Conservation (phyloP, 1,284 basidiomycete genomes). For the Lignosus rhinocerotis region DNA sequence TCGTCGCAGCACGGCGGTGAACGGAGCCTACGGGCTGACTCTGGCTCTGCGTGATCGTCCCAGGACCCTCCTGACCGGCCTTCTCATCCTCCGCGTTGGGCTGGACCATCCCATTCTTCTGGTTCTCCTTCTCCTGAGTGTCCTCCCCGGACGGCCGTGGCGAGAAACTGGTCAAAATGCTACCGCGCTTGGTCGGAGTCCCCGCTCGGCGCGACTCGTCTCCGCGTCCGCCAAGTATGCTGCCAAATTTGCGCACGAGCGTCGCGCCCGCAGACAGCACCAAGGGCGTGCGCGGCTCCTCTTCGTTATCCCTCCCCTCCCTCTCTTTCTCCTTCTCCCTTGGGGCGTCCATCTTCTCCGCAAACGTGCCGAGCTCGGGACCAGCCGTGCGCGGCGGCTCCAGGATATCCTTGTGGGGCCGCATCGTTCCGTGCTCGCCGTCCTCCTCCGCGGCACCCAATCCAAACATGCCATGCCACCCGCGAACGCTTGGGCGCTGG, state of each 20-base stretch:
- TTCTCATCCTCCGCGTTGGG: slow-evolving; percentile 31
- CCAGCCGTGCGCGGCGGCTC: slow-evolving; percentile 57
- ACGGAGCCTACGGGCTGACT: slow-evolving; percentile 57
- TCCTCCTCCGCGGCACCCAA: slow-evolving; percentile 37
- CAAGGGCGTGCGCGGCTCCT: slow-evolving; percentile 33
- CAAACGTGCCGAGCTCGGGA: slow-evolving; percentile 55
- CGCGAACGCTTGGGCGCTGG: slow-evolving; percentile 57
- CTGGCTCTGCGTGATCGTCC: slow-evolving; percentile 44
- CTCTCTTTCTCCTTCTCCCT: slow-evolving; percentile 10
- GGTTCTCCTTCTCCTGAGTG: slow-evolving; percentile 18
- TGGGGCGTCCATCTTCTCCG: slow-evolving; percentile 38
- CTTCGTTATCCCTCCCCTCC: slow-evolving; percentile 25
- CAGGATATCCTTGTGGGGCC: slow-evolving; percentile 31
- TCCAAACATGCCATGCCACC: slow-evolving; percentile 51
- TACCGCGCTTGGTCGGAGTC: slow-evolving; percentile 46
- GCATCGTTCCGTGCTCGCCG: slow-evolving; percentile 42
- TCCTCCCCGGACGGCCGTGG: slow-evolving; percentile 49
- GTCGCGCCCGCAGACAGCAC: slow-evolving; percentile 60
- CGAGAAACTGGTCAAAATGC: slow-evolving; percentile 48
- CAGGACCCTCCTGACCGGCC: slow-evolving; percentile 34
- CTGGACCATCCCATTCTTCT: slow-evolving; percentile 21
- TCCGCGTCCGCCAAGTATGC: slow-evolving; percentile 51
- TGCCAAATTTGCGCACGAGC: slow-evolving; percentile 75
- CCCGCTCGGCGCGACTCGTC: slow-evolving; percentile 43
- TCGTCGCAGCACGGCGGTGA: slow-evolving; percentile 72